These are phyloP conservation scores for Saccharomycopsis sp. DNA, from an alignment of 805 yeast species.

Conservation along the genomic window DNA sequence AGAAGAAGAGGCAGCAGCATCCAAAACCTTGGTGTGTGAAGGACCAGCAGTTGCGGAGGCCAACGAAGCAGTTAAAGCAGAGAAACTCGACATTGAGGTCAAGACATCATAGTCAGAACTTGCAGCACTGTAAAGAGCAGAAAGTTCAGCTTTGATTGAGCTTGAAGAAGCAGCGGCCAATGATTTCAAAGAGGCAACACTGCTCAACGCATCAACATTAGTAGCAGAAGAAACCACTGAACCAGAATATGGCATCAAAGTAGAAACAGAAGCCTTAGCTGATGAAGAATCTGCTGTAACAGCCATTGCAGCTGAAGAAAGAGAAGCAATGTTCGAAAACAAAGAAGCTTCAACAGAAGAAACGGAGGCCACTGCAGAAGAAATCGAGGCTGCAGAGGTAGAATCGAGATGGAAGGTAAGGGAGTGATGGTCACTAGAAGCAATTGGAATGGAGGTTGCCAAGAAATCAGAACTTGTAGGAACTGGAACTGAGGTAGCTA, in stretches of 20 bases:
- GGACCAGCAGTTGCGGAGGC: neutral
- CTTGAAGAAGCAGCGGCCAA: too few relatives aligned
- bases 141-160: neutral
- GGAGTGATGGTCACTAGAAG: neutral
- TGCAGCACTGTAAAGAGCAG: constrained; percentile 1
- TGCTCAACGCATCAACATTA: too few relatives aligned
- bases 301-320: neutral
- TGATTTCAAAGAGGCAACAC: too few relatives aligned
- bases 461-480: neutral
- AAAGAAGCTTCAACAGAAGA: too few relatives aligned
- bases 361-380: too few relatives aligned
- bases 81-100: neutral
- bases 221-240: too few relatives aligned
- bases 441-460: neutral
- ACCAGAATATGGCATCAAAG: neutral
- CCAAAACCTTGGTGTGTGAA: too few relatives aligned
- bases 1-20: neutral
- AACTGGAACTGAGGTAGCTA: neutral
- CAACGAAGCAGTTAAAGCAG: neutral
- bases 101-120: neutral
- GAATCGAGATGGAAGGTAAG: too few relatives aligned
- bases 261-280: neutral
- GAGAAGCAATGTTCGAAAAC: too few relatives aligned
- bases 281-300: neutral
- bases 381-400: too few relatives aligned